These are phyloP conservation scores for Candida ovalis DNA, from an alignment of 805 yeast species.

Conservation along the genomic window DNA sequence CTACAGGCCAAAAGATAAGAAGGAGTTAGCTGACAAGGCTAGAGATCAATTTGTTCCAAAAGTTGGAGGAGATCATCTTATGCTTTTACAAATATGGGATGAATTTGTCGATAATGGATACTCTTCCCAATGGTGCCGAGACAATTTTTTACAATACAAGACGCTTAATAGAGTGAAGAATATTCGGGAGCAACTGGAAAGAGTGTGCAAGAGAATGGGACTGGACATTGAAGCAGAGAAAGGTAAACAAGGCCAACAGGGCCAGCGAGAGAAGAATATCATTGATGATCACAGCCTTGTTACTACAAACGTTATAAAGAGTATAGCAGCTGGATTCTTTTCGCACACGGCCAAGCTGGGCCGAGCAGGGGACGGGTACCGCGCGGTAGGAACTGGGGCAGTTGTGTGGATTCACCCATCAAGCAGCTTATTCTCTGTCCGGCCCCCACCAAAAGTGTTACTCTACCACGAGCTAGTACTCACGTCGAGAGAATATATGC, in stretches of 20 bases:
- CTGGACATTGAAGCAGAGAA: conserved; percentile 21
- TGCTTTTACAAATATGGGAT: conserved; percentile 69
- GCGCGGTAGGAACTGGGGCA: conserved; percentile 61
- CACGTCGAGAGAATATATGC: conserved; percentile 86
- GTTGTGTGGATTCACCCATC: conserved; percentile 86
- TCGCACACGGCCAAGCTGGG: conserved; percentile 59
- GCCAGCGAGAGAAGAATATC: neutral
- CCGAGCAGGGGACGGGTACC: conserved; percentile 64
- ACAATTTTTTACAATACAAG: conserved; percentile 74
- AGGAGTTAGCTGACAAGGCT: conserved; percentile 61
- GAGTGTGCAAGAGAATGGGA: conserved; percentile 54
- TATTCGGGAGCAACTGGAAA: conserved; percentile 64
- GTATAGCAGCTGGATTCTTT: conserved; percentile 66
- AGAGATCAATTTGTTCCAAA: conserved; percentile 49
- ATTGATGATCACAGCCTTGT: conserved; percentile 25
- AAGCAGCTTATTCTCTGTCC: conserved; percentile 57
- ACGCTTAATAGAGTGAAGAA: conserved; percentile 66
- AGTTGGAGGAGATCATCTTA: conserved; percentile 73
- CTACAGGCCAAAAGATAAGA: conserved; percentile 64
- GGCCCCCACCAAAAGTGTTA: conserved; percentile 71
- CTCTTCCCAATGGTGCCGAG: conserved; percentile 80
- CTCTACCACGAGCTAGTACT: conserved; percentile 80
- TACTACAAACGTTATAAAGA: conserved; percentile 41
- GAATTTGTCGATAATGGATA: conserved; percentile 69
- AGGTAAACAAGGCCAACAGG: too few species aligned